Conservation (phyloP, 176 grass and related monocot species). For the Carex littledalei region DNA sequence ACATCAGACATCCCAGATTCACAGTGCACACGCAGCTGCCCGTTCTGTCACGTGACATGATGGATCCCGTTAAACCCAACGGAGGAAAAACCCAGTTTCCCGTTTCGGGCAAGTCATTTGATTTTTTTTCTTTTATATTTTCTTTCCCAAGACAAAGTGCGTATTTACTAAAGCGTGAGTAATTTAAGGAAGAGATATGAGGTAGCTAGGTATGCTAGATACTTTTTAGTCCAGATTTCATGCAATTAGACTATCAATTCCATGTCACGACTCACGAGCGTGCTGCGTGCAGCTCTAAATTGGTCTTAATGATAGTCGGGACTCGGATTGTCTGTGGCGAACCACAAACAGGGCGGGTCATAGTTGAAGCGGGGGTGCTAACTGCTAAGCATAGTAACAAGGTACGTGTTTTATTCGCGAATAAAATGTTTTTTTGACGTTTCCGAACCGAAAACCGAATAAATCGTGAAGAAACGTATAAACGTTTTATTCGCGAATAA, state of each 20-base stretch:
- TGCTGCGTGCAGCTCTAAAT: too few relatives aligned
- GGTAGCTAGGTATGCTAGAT: not conserved
- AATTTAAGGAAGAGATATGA: not conserved
- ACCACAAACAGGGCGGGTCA: too few relatives aligned
- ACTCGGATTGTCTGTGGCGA: not conserved
- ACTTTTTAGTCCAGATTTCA: not conserved
- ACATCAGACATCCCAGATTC: not conserved
- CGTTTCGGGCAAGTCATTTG: conserved; percentile 3
- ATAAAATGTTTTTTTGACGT: too few relatives aligned
- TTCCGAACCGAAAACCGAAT: too few relatives aligned
- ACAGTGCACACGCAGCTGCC: not conserved
- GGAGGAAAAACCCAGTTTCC: not conserved
- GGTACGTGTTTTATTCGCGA: too few relatives aligned
- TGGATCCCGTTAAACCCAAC: conserved; percentile 8
- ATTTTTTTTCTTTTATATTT: not conserved
- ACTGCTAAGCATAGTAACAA: too few relatives aligned
- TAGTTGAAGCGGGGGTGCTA: too few relatives aligned
- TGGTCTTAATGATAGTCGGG: too few relatives aligned
- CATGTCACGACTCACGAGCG: not conserved
- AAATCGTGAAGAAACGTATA: too few relatives aligned
- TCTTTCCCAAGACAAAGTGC: not conserved
- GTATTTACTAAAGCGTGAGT: not conserved
- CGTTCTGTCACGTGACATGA: not conserved
- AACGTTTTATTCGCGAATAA: too few relatives aligned
- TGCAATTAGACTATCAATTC: not conserved